phyloP scores from a whole-genome alignment of 805 yeast species.

The Saturnispora quitensis region DNA sequence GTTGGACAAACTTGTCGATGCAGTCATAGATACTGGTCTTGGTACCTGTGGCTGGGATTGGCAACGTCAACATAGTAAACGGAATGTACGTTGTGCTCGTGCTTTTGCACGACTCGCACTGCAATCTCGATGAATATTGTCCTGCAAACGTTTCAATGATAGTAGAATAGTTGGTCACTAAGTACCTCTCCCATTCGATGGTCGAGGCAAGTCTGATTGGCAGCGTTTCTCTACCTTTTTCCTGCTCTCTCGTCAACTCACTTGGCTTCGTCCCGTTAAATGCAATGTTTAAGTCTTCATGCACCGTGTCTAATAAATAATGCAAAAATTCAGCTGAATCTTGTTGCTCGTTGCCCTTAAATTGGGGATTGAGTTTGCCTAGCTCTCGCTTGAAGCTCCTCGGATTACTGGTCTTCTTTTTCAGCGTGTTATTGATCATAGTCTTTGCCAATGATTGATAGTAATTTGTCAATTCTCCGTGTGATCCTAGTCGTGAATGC shows the following conservation, averaged over 20 bases:
- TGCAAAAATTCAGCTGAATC: conserved; percentile 79
- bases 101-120: conserved; percentile 59
- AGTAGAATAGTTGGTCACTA: conserved; percentile 68
- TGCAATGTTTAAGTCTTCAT: conserved; percentile 71
- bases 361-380: conserved; percentile 58
- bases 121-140: conserved; percentile 71
- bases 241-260: conserved; percentile 51
- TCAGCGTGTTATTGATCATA: conserved; percentile 36
- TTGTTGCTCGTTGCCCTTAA: conserved; percentile 65
- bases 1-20: conserved; percentile 64
- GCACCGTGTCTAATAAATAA: conserved; percentile 64
- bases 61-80: conserved; percentile 69
- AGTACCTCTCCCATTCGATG: conserved; percentile 85
- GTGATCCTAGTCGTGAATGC: conserved; percentile 67
- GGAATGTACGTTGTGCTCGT: conserved; percentile 85
- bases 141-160: conserved; percentile 83
- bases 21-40: conserved; percentile 45
- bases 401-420: conserved; percentile 11
- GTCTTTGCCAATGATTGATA: conserved; percentile 1
- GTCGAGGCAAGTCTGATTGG: conserved; percentile 77
- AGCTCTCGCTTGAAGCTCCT: conserved; percentile 48
- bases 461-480: conserved; percentile 62
- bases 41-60: conserved; percentile 45
- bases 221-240: conserved; percentile 56
- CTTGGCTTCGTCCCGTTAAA: conserved; percentile 52